These are phyloP conservation scores for Taiozyma onychis DNA, from an alignment of 1,139 yeast genomes.

Conservation along the genomic window DNA sequence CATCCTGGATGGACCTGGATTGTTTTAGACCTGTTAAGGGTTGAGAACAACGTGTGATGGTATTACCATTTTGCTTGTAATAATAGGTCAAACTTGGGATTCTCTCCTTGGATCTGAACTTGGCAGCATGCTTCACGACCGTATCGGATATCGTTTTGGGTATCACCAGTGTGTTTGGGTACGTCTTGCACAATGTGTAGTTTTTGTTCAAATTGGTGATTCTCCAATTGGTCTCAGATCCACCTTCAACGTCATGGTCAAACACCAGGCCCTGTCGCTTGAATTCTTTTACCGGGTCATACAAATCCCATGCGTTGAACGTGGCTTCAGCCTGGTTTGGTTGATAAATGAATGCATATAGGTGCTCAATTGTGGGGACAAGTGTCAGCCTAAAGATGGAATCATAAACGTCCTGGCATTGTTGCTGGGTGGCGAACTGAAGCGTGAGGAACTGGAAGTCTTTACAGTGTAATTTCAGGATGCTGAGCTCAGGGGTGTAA, in stretches of 20 bases:
- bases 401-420: conserved; percentile 68
- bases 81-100: conserved; percentile 80
- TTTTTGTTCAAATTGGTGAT: conserved; percentile 55
- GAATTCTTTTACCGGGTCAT: conserved; percentile 60
- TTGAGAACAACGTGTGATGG: conserved; percentile 87
- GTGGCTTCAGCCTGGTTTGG: conserved; percentile 53
- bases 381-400: conserved; percentile 65
- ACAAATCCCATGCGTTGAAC: conserved; percentile 67
- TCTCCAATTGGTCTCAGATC: conserved; percentile 52
- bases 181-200: conserved; percentile 69
- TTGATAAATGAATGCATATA: conserved; percentile 66
- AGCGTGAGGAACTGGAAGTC: conserved; percentile 85
- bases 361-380: conserved; percentile 44
- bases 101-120: conserved; percentile 79
- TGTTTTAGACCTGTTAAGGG: conserved; percentile 91
- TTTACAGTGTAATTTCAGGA: conserved; percentile 67
- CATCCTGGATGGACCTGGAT: conserved; percentile 87
- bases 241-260: conserved; percentile 6
- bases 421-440: conserved; percentile 56
- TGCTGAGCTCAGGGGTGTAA: conserved; percentile 44
- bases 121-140: conserved; percentile 75
- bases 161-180: conserved; percentile 62
- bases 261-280: conserved; percentile 51
- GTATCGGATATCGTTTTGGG: conserved; percentile 78
- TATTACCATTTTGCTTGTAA: conserved; percentile 65